Conservation (phyloP, 495 filamentous ascomycete genomes). For the Durotheca rogersii region DNA sequence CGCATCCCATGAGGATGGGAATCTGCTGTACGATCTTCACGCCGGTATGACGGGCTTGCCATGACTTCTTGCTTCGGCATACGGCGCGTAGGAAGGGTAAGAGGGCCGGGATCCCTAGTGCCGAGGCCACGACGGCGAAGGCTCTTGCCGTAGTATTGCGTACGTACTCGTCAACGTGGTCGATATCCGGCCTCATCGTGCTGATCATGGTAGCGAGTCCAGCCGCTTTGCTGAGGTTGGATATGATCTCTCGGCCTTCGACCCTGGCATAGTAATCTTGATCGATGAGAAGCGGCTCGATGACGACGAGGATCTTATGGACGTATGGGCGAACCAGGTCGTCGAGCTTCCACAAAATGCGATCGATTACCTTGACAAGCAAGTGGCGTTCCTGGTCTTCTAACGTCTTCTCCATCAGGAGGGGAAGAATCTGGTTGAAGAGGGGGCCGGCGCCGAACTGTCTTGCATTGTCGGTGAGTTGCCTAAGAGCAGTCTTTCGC, state of each 20-base stretch:
- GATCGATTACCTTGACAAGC: conserved; percentile 98
- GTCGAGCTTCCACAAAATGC: conserved; percentile 97
- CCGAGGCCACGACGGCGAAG: conserved; percentile 96
- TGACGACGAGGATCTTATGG: conserved; percentile 98
- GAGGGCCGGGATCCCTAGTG: conserved; percentile 91
- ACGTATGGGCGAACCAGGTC: conserved; percentile 95
- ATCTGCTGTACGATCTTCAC: conserved; percentile 99
- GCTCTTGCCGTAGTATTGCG: conserved; percentile 97
- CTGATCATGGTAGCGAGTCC: conserved; percentile 99
- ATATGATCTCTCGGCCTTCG: conserved; percentile 98
- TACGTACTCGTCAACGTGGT: conserved; percentile 98
- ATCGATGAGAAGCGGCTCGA: conserved; percentile 97
- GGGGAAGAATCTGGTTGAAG: conserved; percentile 96
- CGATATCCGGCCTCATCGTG: conserved; percentile 98
- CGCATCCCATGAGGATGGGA: conserved; percentile 98
- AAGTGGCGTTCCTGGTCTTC: conserved; percentile 99
- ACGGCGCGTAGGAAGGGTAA: conserved; percentile 94
- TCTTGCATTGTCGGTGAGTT: conserved; percentile 95
- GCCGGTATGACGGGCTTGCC: conserved; percentile 98
- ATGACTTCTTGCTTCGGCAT: conserved; percentile 96
- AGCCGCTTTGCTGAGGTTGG: conserved; percentile 93
- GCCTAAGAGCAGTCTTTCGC: conserved; percentile 98
- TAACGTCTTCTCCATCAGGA: conserved; percentile 97
- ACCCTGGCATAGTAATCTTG: conserved; percentile 99
- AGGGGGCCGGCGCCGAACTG: conserved; percentile 93